Conservation (phyloP, 805 yeast genomes). For the Grigorovia humatica region DNA sequence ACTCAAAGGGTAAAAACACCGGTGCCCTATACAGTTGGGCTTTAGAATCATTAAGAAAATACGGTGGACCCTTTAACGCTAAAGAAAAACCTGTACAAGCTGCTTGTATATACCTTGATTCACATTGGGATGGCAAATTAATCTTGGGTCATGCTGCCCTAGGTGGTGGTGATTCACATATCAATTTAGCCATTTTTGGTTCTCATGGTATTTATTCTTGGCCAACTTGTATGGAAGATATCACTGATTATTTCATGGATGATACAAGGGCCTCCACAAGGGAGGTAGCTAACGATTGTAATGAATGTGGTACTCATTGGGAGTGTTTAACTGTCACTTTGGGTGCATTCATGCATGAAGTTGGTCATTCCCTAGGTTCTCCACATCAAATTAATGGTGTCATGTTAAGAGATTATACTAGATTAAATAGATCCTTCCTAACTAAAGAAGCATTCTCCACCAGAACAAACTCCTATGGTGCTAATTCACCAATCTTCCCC, state of each 20-base stretch:
- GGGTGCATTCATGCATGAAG: constrained; percentile 94
- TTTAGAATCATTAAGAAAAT: constrained; percentile 50
- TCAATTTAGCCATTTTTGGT: constrained; percentile 84
- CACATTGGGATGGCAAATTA: constrained; percentile 62
- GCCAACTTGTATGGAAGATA: constrained; percentile 74
- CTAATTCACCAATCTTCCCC: constrained; percentile 38
- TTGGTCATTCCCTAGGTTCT: constrained; percentile 83
- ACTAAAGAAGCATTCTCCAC: constrained; percentile 53
- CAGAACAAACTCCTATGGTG: constrained; percentile 41
- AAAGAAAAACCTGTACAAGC: constrained; percentile 49
- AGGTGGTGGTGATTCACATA: constrained; percentile 71
- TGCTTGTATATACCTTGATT: constrained; percentile 76
- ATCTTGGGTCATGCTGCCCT: constrained; percentile 86
- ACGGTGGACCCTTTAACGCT: constrained; percentile 44
- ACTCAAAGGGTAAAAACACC: constrained; percentile 53
- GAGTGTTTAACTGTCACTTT: constrained; percentile 76
- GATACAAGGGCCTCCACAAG: constrained; percentile 47
- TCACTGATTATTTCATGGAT: constrained; percentile 62
- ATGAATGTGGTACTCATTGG: constrained; percentile 81
- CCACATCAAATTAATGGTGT: constrained; percentile 89
- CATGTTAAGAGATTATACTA: constrained; percentile 78
- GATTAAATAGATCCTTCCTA: constrained; percentile 72
- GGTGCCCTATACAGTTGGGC: constrained; percentile 79
- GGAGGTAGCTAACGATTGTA: constrained; percentile 85
- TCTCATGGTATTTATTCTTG: constrained; percentile 86